Evolutionary conservation across 805 yeast species (phyloP), one percentile per base, ranked within the genome.

Genomic region (Wickerhamiella musiphila): DNA sequence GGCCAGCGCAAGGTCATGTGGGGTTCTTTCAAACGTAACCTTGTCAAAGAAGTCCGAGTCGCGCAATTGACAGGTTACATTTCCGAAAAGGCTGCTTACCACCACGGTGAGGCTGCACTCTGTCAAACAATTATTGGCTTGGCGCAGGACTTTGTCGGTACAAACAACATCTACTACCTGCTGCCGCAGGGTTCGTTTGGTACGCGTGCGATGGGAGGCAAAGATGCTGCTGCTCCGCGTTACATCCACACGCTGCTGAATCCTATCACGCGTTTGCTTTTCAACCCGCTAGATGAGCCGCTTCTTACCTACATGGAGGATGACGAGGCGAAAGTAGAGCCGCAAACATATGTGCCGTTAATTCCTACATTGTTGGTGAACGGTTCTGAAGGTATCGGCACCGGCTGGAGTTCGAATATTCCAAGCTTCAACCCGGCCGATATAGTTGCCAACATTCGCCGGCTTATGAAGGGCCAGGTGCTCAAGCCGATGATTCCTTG

Each of bases 191-290:
- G 98, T 64, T 75, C 82, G 21, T 90, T 90, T 52, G 98, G 98
- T 66, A 74, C 94, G 1, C 72, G 98, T 57, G 84, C 90, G 17
- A 66, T 81, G 17, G 98, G 98, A 55, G 98, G 98, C 61, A 90
- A 90, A 53, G 98, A 90, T 61, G 90, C 84, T 11, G 78, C 96
- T n/a, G 95, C 96, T 18, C 75, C 94, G 28, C 84, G 98, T 68
- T 90, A 90, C 61, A 84, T 90, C 52, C 79, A 68, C 54, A 90
- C 98, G 0, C 83, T 79, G 47, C 58, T 90, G 41, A 70, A 69
- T 34, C 71, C 74, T 21, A 63, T 90, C 31, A 78, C 96, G 0
- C 63, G 78, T 35, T 70, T 61, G 34, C 66, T 86, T 5, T 83
- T 86, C 55, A 73, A 78, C 43, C 70, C 78, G 0, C 63, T 72